Evolutionary conservation across 2,329 filamentous ascomycete genomes (phyloP).

Genomic region (Bipolaris cookei): DNA sequence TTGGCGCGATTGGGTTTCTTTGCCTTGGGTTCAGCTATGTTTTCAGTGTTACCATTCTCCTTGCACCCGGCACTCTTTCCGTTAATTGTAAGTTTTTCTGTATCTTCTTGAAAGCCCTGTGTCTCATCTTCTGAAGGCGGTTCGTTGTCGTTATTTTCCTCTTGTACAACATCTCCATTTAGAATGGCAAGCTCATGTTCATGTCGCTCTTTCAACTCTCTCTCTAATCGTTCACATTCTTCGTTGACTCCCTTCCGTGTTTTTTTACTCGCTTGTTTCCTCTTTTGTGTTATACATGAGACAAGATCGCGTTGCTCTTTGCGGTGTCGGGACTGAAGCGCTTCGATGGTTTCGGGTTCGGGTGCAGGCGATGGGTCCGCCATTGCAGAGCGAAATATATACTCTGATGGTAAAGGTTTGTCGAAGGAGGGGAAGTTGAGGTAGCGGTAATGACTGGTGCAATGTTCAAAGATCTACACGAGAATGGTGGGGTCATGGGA

Average conservation of each 20-base stretch:
- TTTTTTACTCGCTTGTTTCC: slow-evolving; percentile 92
- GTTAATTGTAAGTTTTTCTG: slow-evolving; percentile 15
- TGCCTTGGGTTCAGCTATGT: slow-evolving; percentile 15
- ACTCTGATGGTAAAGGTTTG: too few relatives aligned
- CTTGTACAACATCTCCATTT: slow-evolving; percentile 29
- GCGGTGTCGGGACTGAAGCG: slow-evolving; percentile 78
- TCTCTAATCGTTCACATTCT: slow-evolving; percentile 65
- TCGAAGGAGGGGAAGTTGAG: background rate
- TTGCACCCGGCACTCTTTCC: background rate
- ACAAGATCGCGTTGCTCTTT: slow-evolving; percentile 90
- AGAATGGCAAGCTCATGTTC: slow-evolving; percentile 57
- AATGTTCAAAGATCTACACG: slow-evolving; percentile 1
- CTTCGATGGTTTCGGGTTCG: slow-evolving; percentile 65
- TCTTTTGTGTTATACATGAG: slow-evolving; percentile 86
- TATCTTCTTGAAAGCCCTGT: slow-evolving; percentile 20
- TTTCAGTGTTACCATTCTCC: slow-evolving; percentile 8
- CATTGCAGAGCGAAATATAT: slow-evolving; percentile 7
- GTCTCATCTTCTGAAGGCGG: slow-evolving; percentile 14
- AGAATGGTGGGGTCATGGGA: slow-evolving; percentile 19
- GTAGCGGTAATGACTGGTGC: slow-evolving; percentile 11
- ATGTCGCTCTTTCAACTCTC: slow-evolving; percentile 62
- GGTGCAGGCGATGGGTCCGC: slow-evolving; percentile 7
- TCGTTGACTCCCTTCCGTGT: slow-evolving; percentile 67
- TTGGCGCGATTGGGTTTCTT: slow-evolving; percentile 92
- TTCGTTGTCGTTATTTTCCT: slow-evolving; percentile 11